Evolutionary conservation across 306 rosid species (phyloP).

Genomic region (Quercus cerris): DNA sequence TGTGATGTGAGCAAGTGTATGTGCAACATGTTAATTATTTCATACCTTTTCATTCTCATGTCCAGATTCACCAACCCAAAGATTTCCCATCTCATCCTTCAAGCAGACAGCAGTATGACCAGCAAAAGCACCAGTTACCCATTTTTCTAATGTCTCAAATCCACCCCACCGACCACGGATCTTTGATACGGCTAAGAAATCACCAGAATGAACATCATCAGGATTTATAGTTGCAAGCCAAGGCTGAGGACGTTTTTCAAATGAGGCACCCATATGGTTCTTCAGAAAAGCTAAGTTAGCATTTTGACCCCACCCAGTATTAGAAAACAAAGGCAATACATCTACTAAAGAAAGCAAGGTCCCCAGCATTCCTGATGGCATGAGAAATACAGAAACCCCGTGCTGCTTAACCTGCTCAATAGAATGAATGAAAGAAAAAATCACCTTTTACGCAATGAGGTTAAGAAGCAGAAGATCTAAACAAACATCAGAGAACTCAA

Average conservation of each 20-base stretch:
- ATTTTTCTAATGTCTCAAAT: slow-evolving; percentile 93
- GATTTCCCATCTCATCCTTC: slow-evolving; percentile 86
- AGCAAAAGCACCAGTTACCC: slow-evolving; percentile 99
- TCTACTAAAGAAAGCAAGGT: slow-evolving; percentile 78
- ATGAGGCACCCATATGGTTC: slow-evolving; percentile 93
- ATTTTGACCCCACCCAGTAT: slow-evolving; percentile 88
- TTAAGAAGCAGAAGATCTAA: background rate
- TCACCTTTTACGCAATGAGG: slow-evolving; percentile 18
- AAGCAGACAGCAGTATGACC: slow-evolving; percentile 98
- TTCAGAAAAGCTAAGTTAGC: slow-evolving; percentile 74
- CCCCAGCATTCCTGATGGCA: slow-evolving; percentile 99
- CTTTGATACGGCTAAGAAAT: slow-evolving; percentile 89
- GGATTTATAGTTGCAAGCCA: slow-evolving; percentile 72
- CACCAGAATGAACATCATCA: slow-evolving; percentile 89
- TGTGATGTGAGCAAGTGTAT: background rate
- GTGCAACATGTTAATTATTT: slow-evolving; percentile 11
- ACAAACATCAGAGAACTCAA: slow-evolving; percentile 14
- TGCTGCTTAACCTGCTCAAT: slow-evolving; percentile 88
- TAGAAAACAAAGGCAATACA: slow-evolving; percentile 85
- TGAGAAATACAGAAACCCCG: slow-evolving; percentile 93
- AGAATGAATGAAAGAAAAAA: background rate
- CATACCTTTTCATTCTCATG: slow-evolving; percentile 94
- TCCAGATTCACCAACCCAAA: slow-evolving; percentile 99
- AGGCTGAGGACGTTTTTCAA: slow-evolving; percentile 76
- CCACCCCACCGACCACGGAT: slow-evolving; percentile 99